Evolutionary conservation across 306 rosid species (phyloP).

Genomic region (Rubus idaeus): DNA sequence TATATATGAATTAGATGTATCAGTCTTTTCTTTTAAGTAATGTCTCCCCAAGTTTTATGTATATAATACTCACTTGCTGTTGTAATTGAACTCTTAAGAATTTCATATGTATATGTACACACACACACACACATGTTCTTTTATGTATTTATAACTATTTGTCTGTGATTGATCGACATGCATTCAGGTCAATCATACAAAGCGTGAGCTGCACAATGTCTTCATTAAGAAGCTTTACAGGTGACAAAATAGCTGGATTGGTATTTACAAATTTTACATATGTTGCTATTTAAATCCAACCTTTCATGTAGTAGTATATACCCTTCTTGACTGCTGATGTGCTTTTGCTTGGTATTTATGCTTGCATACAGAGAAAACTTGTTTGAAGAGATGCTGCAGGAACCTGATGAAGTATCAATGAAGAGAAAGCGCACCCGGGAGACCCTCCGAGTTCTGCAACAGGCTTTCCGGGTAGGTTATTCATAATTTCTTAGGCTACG

Average conservation of each 20-base stretch:
- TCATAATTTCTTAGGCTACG: slow-evolving; percentile 11
- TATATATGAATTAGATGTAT: background rate
- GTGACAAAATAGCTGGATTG: slow-evolving; percentile 29
- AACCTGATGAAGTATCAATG: slow-evolving; percentile 80
- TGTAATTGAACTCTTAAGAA: slow-evolving; percentile 10
- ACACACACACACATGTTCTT: background rate
- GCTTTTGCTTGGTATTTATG: slow-evolving; percentile 23
- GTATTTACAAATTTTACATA: background rate
- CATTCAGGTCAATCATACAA: slow-evolving; percentile 84
- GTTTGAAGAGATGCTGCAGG: slow-evolving; percentile 96
- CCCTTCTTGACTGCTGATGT: slow-evolving; percentile 27
- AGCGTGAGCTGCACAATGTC: slow-evolving; percentile 92
- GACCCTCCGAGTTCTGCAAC: slow-evolving; percentile 81
- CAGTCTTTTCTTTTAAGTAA: background rate
- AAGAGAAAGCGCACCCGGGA: slow-evolving; percentile 91
- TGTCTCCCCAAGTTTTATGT: background rate
- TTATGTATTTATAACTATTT: background rate
- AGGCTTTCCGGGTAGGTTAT: slow-evolving; percentile 76
- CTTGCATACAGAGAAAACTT: slow-evolving; percentile 70
- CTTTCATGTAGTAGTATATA: background rate
- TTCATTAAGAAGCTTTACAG: slow-evolving; percentile 93
- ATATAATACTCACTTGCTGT: background rate
- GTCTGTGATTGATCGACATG: slow-evolving; percentile 19
- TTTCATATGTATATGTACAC: background rate
- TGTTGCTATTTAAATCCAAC: background rate